phyloP scores from a whole-genome alignment of 116 monocot genomes.

The Papilionanthe hybrid region DNA sequence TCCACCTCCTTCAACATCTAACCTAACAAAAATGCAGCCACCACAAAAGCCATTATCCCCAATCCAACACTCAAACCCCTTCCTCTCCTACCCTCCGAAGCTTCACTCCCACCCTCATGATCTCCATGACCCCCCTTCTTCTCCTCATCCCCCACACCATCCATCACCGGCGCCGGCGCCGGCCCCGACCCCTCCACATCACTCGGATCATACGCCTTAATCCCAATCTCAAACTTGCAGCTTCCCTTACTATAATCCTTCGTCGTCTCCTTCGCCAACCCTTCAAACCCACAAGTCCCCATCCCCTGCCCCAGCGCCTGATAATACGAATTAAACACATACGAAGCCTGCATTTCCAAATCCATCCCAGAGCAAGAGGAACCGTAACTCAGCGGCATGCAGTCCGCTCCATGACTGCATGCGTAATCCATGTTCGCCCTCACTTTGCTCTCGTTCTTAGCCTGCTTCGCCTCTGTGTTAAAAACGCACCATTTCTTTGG shows the following conservation, averaged over 20 bases:
- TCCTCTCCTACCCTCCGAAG: background rate
- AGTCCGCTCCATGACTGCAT: constrained; percentile 39
- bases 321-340: constrained; percentile 55
- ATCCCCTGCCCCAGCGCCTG: constrained; percentile 48
- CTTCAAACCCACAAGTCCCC: constrained; percentile 40
- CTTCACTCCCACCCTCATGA: background rate
- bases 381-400: constrained; percentile 34
- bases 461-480: constrained; percentile 12
- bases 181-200: background rate
- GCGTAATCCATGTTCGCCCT: constrained; percentile 36
- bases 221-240: constrained; percentile 17
- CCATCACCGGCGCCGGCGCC: background rate
- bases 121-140: background rate
- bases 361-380: constrained; percentile 33
- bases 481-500: constrained; percentile 40
- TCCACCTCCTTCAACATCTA: background rate
- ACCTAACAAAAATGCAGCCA: background rate
- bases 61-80: background rate
- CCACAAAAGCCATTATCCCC: background rate
- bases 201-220: constrained; percentile 1
- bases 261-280: constrained; percentile 33
- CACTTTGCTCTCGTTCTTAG: background rate
- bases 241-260: constrained; percentile 18
- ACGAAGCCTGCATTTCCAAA: constrained; percentile 29
- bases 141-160: background rate